Conservation (phyloP, 202 grass and related monocot genomes). For the Schoenoplectus tabernaemontani region DNA sequence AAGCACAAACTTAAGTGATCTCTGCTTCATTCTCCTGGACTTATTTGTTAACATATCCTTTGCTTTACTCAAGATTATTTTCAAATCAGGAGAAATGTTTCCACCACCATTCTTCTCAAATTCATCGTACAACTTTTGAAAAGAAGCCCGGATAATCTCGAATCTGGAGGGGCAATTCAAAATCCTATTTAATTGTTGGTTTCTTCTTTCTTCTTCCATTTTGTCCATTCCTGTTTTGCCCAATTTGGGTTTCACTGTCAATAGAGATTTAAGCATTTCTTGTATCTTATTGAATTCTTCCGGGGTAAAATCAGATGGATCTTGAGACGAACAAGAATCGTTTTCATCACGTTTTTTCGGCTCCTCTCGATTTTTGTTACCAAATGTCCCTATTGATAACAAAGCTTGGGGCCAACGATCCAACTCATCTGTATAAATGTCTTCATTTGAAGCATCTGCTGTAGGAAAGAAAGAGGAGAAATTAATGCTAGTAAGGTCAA, state of each 20-base stretch:
- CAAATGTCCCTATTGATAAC: constrained; percentile 61
- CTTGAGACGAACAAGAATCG: constrained; percentile 1
- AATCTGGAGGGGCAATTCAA: constrained; percentile 30
- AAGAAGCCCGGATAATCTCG: constrained; percentile 20
- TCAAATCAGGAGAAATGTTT: constrained; percentile 29
- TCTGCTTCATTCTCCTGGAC: constrained; percentile 21
- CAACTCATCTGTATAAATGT: constrained; percentile 17
- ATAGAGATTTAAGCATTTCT: constrained; percentile 32
- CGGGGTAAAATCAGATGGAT: constrained; percentile 17
- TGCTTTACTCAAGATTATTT: constrained; percentile 29
- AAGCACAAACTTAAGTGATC: constrained; percentile 36
- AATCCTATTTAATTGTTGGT: constrained; percentile 25
- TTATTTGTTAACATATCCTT: constrained; percentile 24
- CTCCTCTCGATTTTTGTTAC: constrained; percentile 9
- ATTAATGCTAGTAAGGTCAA: not conserved
- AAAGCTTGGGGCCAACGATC: constrained; percentile 25
- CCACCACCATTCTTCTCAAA: constrained; percentile 24
- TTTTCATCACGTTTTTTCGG: not conserved
- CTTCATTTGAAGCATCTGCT: constrained; percentile 21
- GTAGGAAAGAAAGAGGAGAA: not conserved
- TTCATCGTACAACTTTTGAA: constrained; percentile 10
- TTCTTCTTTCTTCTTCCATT: constrained; percentile 24
- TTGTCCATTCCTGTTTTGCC: constrained; percentile 9
- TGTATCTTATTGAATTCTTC: constrained; percentile 39
- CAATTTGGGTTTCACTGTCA: constrained; percentile 17